Conservation (phyloP, 140 eudicot genomes). For the Senecio squalidus region DNA sequence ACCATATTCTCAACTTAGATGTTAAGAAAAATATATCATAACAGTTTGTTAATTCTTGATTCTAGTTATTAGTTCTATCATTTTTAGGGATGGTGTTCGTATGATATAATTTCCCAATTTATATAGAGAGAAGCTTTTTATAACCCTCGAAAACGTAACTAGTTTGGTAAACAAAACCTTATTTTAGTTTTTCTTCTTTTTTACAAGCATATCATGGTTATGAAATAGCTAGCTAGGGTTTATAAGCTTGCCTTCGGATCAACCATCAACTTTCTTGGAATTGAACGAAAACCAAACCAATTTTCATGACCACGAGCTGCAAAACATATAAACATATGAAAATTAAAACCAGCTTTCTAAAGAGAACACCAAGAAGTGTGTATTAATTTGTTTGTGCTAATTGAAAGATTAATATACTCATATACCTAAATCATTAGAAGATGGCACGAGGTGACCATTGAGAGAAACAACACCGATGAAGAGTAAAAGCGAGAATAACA, state of each 20-base stretch:
- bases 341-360: not conserved
- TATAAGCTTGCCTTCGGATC: slow-evolving; percentile 15
- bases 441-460: slow-evolving; percentile 11
- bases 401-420: not conserved
- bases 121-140: too few relatives aligned
- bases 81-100: too few relatives aligned
- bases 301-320: slow-evolving; percentile 18
- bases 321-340: slow-evolving; percentile 13
- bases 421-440: slow-evolving; percentile 29
- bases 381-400: not conserved
- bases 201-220: not conserved
- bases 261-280: slow-evolving; percentile 26
- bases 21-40: not conserved
- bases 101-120: too few relatives aligned
- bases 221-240: not conserved
- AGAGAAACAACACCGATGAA: slow-evolving; percentile 26
- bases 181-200: not conserved
- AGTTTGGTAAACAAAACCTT: not conserved
- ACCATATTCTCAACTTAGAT: not conserved
- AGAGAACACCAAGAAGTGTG: too few relatives aligned
- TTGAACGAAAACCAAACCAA: slow-evolving; percentile 8
- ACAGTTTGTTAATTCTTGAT: too few relatives aligned
- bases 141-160: too few relatives aligned
- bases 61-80: too few relatives aligned
- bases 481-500: slow-evolving; percentile 20